Evolutionary conservation across 441 rosid species (phyloP).

Genomic region (Metrosideros polymorpha): DNA sequence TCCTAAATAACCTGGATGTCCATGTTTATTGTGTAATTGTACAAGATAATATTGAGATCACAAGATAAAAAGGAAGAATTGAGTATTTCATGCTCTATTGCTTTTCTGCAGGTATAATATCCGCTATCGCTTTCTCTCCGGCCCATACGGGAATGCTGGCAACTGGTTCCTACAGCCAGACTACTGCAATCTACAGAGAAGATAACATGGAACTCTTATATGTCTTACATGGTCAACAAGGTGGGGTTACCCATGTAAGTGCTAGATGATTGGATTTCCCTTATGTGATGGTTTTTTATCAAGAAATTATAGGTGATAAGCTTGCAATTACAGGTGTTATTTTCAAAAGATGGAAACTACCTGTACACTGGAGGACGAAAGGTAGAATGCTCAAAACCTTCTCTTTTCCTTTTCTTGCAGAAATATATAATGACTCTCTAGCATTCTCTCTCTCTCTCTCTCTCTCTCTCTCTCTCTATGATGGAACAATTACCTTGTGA

Average conservation of each 20-base stretch:
- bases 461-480: not conserved
- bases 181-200: slow-evolving; percentile 74
- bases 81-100: not conserved
- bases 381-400: slow-evolving; percentile 25
- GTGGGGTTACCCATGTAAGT: slow-evolving; percentile 92
- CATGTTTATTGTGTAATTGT: not conserved
- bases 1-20: not conserved
- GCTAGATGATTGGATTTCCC: not conserved
- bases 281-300: slow-evolving; percentile 1
- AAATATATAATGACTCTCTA: not conserved
- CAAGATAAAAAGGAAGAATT: not conserved
- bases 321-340: slow-evolving; percentile 53
- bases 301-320: not conserved
- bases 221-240: slow-evolving; percentile 91
- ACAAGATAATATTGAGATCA: not conserved
- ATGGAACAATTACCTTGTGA: not conserved
- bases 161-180: slow-evolving; percentile 74
- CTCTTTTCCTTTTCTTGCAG: not conserved
- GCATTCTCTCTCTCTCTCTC: not conserved
- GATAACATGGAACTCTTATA: slow-evolving; percentile 94
- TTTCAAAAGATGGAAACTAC: slow-evolving; percentile 93
- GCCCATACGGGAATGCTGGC: slow-evolving; percentile 68
- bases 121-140: slow-evolving; percentile 75
- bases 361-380: slow-evolving; percentile 88
- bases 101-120: slow-evolving; percentile 55